phyloP scores from a whole-genome alignment of 345 rosid genomes.

The Nasturtium officinale region DNA sequence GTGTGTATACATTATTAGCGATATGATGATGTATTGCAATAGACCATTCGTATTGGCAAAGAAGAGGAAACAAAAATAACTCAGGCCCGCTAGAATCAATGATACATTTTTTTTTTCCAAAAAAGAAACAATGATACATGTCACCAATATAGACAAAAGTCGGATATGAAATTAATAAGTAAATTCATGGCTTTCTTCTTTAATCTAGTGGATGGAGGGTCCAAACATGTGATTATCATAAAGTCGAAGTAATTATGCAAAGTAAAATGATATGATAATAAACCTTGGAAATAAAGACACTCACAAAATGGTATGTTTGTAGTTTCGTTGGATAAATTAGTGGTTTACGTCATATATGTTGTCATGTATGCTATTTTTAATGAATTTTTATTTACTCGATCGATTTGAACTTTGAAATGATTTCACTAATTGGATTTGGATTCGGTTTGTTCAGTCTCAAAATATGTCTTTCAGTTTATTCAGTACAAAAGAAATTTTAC shows the following conservation, averaged over 20 bases:
- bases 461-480: not conserved
- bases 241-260: conserved; percentile 41
- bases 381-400: not conserved
- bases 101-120: not conserved
- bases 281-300: conserved; percentile 37
- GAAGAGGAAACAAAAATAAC: not conserved
- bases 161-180: conserved; percentile 20
- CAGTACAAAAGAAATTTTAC: not conserved
- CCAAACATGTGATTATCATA: conserved; percentile 46
- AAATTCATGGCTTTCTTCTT: conserved; percentile 13
- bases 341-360: conserved; percentile 28
- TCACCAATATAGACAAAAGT: conserved; percentile 27
- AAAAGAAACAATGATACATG: conserved; percentile 31
- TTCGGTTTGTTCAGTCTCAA: not conserved
- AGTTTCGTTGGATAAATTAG: not conserved
- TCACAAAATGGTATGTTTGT: conserved; percentile 25
- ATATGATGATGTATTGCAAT: conserved; percentile 1
- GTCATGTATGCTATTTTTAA: conserved; percentile 10
- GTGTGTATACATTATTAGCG: not conserved
- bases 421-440: not conserved
- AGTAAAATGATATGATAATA: conserved; percentile 33
- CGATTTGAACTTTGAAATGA: not conserved
- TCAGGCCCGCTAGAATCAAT: conserved; percentile 26
- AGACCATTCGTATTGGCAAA: not conserved
- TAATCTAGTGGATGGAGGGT: conserved; percentile 53